These are phyloP conservation scores for Zea luxurians DNA, from an alignment of 176 grass and related monocot species.

Conservation along the genomic window DNA sequence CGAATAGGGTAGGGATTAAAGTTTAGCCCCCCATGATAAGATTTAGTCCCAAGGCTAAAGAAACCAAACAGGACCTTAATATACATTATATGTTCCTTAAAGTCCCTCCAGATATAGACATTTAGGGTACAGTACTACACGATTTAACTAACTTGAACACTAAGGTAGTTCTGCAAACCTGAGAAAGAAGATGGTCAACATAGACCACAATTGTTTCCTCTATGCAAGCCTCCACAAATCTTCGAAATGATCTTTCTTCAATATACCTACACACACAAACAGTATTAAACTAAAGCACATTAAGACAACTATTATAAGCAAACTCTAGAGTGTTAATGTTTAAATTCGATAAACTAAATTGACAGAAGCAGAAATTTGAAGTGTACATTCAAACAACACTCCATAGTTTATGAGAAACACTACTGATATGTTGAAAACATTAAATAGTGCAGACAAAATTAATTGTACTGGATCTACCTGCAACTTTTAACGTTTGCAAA, in stretches of 20 bases:
- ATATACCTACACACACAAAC: conserved; percentile 59
- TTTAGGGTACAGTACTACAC: conserved; percentile 10
- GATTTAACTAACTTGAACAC: neutral
- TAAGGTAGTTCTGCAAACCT: conserved; percentile 57
- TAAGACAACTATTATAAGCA: conserved; percentile 29
- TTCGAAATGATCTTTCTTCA: conserved; percentile 96
- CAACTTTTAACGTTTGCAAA: neutral
- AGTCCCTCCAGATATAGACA: neutral
- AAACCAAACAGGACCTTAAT: neutral
- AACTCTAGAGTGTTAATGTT: neutral
- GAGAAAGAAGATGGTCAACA: conserved; percentile 90
- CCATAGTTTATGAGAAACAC: neutral
- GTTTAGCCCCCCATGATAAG: too few species aligned
- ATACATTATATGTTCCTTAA: conserved; percentile 17
- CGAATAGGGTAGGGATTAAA: too few species aligned
- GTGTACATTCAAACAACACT: conserved; percentile 10
- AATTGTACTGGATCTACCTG: conserved; percentile 20
- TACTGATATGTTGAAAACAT: neutral
- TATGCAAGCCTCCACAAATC: conserved; percentile 94
- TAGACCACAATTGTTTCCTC: conserved; percentile 95
- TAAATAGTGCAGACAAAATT: conserved; percentile 17
- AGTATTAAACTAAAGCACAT: conserved; percentile 17
- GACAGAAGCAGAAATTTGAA: conserved; percentile 2
- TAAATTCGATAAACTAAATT: conserved; percentile 27
- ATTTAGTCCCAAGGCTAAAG: too few species aligned